Conservation (phyloP, 2,329 filamentous ascomycete species). For the Cladosporium halotolerans region DNA sequence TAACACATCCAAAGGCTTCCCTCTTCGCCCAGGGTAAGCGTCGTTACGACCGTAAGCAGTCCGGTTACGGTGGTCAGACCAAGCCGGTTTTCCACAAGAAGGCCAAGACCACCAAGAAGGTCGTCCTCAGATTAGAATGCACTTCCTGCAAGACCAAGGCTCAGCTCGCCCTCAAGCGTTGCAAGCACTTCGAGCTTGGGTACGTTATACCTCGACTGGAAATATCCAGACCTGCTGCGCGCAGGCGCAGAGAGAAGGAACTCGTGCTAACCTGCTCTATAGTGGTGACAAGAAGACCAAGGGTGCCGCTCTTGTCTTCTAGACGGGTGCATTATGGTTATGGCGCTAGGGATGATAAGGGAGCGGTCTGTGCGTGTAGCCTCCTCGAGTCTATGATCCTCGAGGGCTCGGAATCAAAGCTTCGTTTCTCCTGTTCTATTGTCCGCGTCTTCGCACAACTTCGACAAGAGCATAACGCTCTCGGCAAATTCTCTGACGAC, state of each 20-base stretch:
- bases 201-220: conserved; percentile 48
- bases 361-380: conserved; percentile 12
- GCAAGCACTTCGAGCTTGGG: conserved; percentile 99
- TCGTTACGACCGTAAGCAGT: conserved; percentile 99
- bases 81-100: conserved; percentile 99
- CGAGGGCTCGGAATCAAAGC: conserved; percentile 11
- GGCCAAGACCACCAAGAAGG: conserved; percentile 99
- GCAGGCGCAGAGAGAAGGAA: conserved; percentile 16
- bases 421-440: conserved; percentile 6
- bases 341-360: conserved; percentile 12
- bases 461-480: too few relatives aligned
- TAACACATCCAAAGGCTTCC: conserved; percentile 57
- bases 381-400: conserved; percentile 10
- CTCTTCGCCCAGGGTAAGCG: conserved; percentile 98
- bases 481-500: too few relatives aligned
- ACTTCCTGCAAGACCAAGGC: conserved; percentile 96
- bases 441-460: too few relatives aligned
- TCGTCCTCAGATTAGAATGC: conserved; percentile 97
- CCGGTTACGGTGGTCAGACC: conserved; percentile 99
- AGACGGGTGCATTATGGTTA: conserved; percentile 32
- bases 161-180: conserved; percentile 97
- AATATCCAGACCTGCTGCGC: background rate
- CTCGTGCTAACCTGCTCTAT: conserved; percentile 37
- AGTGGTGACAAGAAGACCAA: conserved; percentile 99
- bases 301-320: conserved; percentile 99